These are phyloP conservation scores for Nakazawaea wickerhamii DNA, from an alignment of 805 yeast genomes.

Conservation along the genomic window DNA sequence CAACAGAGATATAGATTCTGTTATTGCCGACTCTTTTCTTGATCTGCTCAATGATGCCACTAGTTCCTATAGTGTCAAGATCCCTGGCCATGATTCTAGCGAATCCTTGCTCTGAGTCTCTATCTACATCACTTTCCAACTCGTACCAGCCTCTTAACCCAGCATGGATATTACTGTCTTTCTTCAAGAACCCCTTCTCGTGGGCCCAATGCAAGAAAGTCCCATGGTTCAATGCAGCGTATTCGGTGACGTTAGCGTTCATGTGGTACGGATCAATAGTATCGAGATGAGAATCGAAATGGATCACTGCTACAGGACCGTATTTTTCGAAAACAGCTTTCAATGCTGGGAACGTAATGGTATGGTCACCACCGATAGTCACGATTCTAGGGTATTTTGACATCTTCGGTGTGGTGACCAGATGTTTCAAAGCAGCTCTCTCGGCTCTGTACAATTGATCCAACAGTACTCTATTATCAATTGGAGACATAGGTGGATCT, in stretches of 20 bases:
- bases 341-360: slow-evolving; percentile 43
- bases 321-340: slow-evolving; percentile 42
- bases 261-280: slow-evolving; percentile 39
- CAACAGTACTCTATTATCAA: slow-evolving; percentile 59
- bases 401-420: slow-evolving; percentile 22
- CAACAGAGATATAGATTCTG: slow-evolving; percentile 45
- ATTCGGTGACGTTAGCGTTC: slow-evolving; percentile 38
- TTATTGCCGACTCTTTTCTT: slow-evolving; percentile 30
- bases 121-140: slow-evolving; percentile 28
- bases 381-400: slow-evolving; percentile 31
- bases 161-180: slow-evolving; percentile 27
- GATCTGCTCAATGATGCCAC: slow-evolving; percentile 31
- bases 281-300: slow-evolving; percentile 42
- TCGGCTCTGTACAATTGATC: slow-evolving; percentile 53
- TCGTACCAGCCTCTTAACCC: slow-evolving; percentile 41
- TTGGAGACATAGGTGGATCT: slow-evolving; percentile 63
- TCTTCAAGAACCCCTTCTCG: slow-evolving; percentile 33
- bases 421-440: slow-evolving; percentile 37
- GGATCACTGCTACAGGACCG: slow-evolving; percentile 40
- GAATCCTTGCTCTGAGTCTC: slow-evolving; percentile 46
- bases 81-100: slow-evolving; percentile 41
- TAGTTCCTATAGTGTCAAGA: slow-evolving; percentile 36
- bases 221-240: slow-evolving; percentile 38
- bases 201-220: slow-evolving; percentile 42
- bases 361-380: slow-evolving; percentile 52